A percentile compares a stretch with the other conserved stretches of the same genome.
Evolutionary conservation across 768 basidiomycete genomes (phyloP).

Genomic region (Leccinum longicurvipes): DNA sequence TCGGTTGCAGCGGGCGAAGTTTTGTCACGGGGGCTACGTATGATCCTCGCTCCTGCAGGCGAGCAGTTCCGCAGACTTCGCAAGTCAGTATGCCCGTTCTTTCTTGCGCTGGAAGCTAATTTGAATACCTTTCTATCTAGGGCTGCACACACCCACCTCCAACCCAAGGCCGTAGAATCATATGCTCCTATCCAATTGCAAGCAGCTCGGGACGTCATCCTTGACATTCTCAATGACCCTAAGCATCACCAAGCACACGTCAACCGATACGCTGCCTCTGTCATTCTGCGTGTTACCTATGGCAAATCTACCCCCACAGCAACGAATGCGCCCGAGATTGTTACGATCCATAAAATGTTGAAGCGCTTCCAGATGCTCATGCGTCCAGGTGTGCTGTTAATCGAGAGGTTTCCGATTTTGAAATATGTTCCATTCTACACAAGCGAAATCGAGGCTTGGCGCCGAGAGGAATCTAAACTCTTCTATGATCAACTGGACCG

Average conservation of each 20-base stretch:
- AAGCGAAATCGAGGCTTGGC: constrained; percentile 53
- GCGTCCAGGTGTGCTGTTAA: constrained; percentile 33
- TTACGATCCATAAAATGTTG: constrained; percentile 33
- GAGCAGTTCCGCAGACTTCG: constrained; percentile 61
- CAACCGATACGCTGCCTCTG: constrained; percentile 40
- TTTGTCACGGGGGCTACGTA: constrained; percentile 54
- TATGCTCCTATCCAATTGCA: constrained; percentile 50
- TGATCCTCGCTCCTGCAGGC: constrained; percentile 53
- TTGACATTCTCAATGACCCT: constrained; percentile 32
- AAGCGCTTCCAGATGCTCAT: constrained; percentile 36
- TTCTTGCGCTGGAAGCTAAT: background rate
- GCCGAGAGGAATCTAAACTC: constrained; percentile 50
- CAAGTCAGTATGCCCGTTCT: constrained; percentile 33
- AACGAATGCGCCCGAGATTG: constrained; percentile 30
- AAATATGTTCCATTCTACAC: constrained; percentile 59
- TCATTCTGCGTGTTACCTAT: constrained; percentile 34
- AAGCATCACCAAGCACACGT: constrained; percentile 53
- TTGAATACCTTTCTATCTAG: constrained; percentile 24
- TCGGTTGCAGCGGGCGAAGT: constrained; percentile 59
- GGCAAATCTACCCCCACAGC: constrained; percentile 33
- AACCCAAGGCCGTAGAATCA: constrained; percentile 46
- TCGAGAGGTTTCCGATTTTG: constrained; percentile 37
- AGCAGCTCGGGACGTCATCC: constrained; percentile 28
- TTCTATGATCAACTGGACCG: constrained; percentile 51
- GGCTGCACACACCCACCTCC: constrained; percentile 57